These are phyloP conservation scores for Aspergillus pseudoglaucus DNA, from an alignment of 2,329 filamentous ascomycete genomes.

Conservation along the genomic window DNA sequence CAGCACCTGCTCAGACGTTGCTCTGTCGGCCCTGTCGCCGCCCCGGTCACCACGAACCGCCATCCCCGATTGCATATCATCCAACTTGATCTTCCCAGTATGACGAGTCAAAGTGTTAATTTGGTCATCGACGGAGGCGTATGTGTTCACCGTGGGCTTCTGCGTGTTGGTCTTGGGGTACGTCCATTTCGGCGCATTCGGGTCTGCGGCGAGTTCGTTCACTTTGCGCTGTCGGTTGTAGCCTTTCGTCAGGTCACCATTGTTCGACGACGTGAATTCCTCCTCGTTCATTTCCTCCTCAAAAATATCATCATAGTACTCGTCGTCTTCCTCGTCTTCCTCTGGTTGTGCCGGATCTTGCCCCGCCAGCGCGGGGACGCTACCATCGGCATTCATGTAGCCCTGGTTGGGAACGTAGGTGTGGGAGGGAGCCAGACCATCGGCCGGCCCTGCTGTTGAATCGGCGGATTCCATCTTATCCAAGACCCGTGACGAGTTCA, in stretches of 20 bases:
- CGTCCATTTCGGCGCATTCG: constrained; percentile 47
- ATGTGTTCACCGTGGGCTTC: constrained; percentile 72
- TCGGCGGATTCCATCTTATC: constrained; percentile 21
- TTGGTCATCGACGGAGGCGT: constrained; percentile 76
- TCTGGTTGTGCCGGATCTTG: constrained; percentile 34
- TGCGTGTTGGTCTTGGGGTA: constrained; percentile 70
- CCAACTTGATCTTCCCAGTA: constrained; percentile 76
- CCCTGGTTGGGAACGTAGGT: constrained; percentile 46
- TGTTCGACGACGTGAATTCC: constrained; percentile 51
- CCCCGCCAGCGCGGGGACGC: constrained; percentile 27
- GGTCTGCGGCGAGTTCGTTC: constrained; percentile 46
- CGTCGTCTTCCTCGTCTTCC: constrained; percentile 49
- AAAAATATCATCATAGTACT: constrained; percentile 56
- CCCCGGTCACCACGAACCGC: constrained; percentile 41
- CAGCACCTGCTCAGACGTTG: constrained; percentile 89
- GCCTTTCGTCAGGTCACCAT: constrained; percentile 69
- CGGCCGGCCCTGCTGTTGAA: constrained; percentile 30
- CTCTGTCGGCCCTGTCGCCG: constrained; percentile 78
- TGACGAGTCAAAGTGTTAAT: constrained; percentile 77
- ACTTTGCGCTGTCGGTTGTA: constrained; percentile 78
- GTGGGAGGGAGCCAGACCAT: constrained; percentile 42
- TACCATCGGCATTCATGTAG: constrained; percentile 35
- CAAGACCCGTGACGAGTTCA: background rate
- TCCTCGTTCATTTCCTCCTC: constrained; percentile 51
- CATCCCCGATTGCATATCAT: constrained; percentile 52